Percentiles rank a stretch among this genome's conserved stretches.
Evolutionary conservation across 495 filamentous ascomycete species (phyloP).

Genomic region (Melanomma pulvis-pyrius): DNA sequence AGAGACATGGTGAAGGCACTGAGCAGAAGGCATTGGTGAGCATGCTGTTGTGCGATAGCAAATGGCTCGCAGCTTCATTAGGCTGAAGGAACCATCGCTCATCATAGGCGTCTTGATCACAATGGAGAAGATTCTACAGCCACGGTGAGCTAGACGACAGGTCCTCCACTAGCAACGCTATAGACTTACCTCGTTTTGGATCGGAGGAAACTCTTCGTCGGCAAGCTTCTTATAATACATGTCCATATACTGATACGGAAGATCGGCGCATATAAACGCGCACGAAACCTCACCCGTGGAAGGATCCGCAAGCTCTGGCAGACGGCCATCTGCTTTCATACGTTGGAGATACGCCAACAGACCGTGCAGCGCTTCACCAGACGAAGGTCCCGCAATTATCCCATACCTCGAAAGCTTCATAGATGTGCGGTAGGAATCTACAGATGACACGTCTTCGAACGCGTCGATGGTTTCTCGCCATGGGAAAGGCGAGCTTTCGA

Average conservation of each 20-base stretch:
- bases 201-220: slow-evolving; percentile 55
- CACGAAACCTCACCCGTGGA: slow-evolving; percentile 54
- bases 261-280: slow-evolving; percentile 64
- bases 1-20: background rate
- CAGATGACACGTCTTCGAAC: slow-evolving; percentile 58
- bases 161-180: background rate
- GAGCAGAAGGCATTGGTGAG: background rate
- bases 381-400: slow-evolving; percentile 62
- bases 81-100: slow-evolving; percentile 14
- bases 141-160: background rate
- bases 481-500: slow-evolving; percentile 59
- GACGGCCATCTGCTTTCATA: slow-evolving; percentile 50
- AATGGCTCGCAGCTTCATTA: background rate
- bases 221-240: slow-evolving; percentile 62
- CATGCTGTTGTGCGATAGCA: background rate
- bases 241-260: slow-evolving; percentile 65
- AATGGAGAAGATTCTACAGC: slow-evolving; percentile 5
- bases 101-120: slow-evolving; percentile 16
- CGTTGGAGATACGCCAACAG: slow-evolving; percentile 56
- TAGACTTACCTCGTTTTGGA: slow-evolving; percentile 57
- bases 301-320: slow-evolving; percentile 50
- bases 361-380: slow-evolving; percentile 60
- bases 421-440: slow-evolving; percentile 57
- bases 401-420: slow-evolving; percentile 60
- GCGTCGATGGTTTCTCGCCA: slow-evolving; percentile 59